These are phyloP conservation scores for Blastobotrys robertii DNA, from an alignment of 805 yeast species.

Conservation along the genomic window DNA sequence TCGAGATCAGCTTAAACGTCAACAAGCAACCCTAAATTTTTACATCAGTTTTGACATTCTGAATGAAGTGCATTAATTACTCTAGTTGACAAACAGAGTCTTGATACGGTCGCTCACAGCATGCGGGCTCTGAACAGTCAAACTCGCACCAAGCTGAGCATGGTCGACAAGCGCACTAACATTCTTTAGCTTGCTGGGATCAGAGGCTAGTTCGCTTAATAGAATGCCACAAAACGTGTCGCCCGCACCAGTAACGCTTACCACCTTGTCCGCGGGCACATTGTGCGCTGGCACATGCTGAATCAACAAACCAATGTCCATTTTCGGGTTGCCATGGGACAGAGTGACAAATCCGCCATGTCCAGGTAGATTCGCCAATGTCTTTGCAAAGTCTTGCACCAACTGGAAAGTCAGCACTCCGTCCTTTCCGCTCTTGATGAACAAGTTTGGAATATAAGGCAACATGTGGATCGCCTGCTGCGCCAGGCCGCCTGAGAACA, in stretches of 20 bases:
- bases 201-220: conserved; percentile 32
- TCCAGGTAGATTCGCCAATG: conserved; percentile 5
- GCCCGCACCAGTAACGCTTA: conserved; percentile 83
- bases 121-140: conserved; percentile 24
- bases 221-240: conserved; percentile 68
- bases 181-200: conserved; percentile 24
- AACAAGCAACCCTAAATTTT: no score
- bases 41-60: no score
- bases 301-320: conserved; percentile 43
- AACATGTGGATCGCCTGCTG: conserved; percentile 65
- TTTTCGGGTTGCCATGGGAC: background rate
- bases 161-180: conserved; percentile 22
- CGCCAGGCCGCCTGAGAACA: conserved; percentile 28
- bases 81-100: conserved; percentile 2
- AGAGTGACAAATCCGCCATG: background rate
- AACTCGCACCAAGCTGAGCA: conserved; percentile 31
- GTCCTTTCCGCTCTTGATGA: conserved; percentile 56
- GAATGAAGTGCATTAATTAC: no score
- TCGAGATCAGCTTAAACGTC: no score
- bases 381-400: conserved; percentile 19
- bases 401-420: conserved; percentile 46
- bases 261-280: conserved; percentile 31
- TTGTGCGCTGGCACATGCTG: conserved; percentile 48
- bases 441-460: conserved; percentile 59
- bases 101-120: conserved; percentile 19